Percentiles rank a stretch among this genome's conserved stretches.
Conservation (phyloP, 2,329 filamentous ascomycete species). For the Nakataea oryzae region DNA sequence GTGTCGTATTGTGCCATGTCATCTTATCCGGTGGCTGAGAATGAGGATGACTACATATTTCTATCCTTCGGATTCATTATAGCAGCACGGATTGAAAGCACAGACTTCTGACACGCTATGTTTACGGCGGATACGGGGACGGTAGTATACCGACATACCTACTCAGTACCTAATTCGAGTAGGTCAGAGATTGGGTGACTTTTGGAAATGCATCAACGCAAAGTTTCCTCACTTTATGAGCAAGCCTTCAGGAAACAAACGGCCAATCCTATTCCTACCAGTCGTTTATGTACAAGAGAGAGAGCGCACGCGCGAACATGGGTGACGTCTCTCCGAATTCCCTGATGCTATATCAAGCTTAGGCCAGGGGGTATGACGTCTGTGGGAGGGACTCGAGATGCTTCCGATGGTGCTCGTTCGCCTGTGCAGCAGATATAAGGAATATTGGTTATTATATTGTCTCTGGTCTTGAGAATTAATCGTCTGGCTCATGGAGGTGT, state of each 20-base stretch:
- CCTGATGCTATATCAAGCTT: conserved; percentile 1
- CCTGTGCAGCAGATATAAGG: conserved; percentile 38
- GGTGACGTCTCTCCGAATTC: background rate
- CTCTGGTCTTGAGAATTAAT: too few relatives aligned
- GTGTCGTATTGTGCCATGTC: too few relatives aligned
- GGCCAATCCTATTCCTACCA: background rate
- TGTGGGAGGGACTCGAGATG: conserved; percentile 73
- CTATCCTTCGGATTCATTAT: too few relatives aligned
- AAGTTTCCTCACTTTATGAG: background rate
- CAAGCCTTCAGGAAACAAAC: background rate
- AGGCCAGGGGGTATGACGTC: conserved; percentile 67
- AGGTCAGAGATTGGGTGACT: background rate
- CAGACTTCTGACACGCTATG: too few relatives aligned
- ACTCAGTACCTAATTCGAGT: too few relatives aligned
- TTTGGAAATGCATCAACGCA: background rate
- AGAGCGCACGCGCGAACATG: too few relatives aligned
- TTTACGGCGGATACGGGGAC: too few relatives aligned
- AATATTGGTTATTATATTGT: background rate
- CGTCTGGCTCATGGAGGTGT: background rate
- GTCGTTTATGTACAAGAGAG: conserved; percentile 3
- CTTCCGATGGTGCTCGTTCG: conserved; percentile 78
- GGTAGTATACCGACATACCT: too few relatives aligned
- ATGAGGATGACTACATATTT: too few relatives aligned
- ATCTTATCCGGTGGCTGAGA: too few relatives aligned
- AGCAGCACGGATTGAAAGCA: too few relatives aligned